A percentile compares a stretch with the other conserved stretches of the same genome.
Evolutionary conservation across 805 yeast genomes (phyloP).

Genomic region (Yamadazyma akitaensis): DNA sequence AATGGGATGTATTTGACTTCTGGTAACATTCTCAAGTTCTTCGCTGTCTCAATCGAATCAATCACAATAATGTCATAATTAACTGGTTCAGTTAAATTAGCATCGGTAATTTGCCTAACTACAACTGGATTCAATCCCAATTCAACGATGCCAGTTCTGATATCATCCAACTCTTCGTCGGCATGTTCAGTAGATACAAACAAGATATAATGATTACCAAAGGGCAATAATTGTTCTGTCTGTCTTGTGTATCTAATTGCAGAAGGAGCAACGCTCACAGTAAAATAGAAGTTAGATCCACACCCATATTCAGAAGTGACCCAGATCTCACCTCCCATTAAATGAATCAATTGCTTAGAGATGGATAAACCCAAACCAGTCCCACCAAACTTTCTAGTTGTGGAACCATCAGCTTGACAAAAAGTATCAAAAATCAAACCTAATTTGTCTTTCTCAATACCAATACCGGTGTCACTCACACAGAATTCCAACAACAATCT

Average conservation of each 20-base stretch:
- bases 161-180: slow-evolving; percentile 45
- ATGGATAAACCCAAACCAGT: slow-evolving; percentile 87
- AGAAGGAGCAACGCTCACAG: slow-evolving; percentile 76
- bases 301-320: slow-evolving; percentile 75
- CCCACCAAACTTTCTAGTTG: slow-evolving; percentile 90
- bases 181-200: slow-evolving; percentile 67
- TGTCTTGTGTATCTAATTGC: slow-evolving; percentile 57
- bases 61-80: slow-evolving; percentile 79
- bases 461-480: slow-evolving; percentile 88
- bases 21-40: slow-evolving; percentile 61
- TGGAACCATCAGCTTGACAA: slow-evolving; percentile 92
- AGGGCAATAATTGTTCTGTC: slow-evolving; percentile 68
- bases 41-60: slow-evolving; percentile 74
- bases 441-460: slow-evolving; percentile 79
- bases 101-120: slow-evolving; percentile 54
- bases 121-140: slow-evolving; percentile 63
- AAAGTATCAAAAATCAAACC: slow-evolving; percentile 86
- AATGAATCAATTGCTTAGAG: slow-evolving; percentile 79
- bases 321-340: slow-evolving; percentile 95
- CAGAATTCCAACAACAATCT: slow-evolving; percentile 71
- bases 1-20: slow-evolving; percentile 84
- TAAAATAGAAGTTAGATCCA: slow-evolving; percentile 82
- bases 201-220: slow-evolving; percentile 64
- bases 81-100: slow-evolving; percentile 52
- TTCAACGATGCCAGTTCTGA: slow-evolving; percentile 48